phyloP scores from a whole-genome alignment of 1,284 basidiomycete genomes.

The Cystobasidium sp. region DNA sequence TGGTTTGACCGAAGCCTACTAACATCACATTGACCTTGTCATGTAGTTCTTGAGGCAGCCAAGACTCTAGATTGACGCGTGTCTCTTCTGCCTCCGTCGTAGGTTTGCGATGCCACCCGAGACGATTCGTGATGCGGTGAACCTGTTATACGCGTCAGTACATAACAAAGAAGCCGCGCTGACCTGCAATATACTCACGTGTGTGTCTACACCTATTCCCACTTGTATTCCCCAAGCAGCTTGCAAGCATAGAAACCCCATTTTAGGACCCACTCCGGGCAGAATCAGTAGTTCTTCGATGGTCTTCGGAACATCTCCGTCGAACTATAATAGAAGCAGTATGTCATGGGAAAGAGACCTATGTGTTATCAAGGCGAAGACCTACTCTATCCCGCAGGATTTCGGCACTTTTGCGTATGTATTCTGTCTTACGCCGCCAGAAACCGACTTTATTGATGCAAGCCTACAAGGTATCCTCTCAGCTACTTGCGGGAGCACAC shows the following conservation, averaged over 20 bases:
- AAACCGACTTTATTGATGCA: conserved; percentile 60
- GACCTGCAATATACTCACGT: conserved; percentile 29
- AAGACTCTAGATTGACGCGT: conserved; percentile 81
- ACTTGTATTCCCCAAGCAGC: conserved; percentile 67
- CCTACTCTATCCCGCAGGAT: conserved; percentile 63
- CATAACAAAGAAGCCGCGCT: neutral
- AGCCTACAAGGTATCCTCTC: conserved; percentile 8
- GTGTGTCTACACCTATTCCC: conserved; percentile 88
- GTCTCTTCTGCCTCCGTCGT: conserved; percentile 89
- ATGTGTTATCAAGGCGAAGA: neutral
- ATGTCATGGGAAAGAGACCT: too few species aligned
- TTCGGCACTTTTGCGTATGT: conserved; percentile 71
- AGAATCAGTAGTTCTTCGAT: conserved; percentile 81
- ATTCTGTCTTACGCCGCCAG: conserved; percentile 81
- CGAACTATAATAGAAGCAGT: conserved; percentile 60
- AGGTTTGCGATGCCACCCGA: conserved; percentile 84
- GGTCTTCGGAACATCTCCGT: conserved; percentile 81
- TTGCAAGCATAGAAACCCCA: conserved; percentile 70
- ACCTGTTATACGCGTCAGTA: conserved; percentile 65
- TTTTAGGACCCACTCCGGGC: conserved; percentile 88
- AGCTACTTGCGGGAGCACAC: neutral
- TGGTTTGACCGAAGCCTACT: conserved; percentile 89
- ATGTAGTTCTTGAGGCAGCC: conserved; percentile 80
- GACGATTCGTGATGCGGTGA: conserved; percentile 87
- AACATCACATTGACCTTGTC: conserved; percentile 83